These are phyloP conservation scores for Musa schizocarpa DNA, from an alignment of 176 grass and related monocot species.

Conservation along the genomic window DNA sequence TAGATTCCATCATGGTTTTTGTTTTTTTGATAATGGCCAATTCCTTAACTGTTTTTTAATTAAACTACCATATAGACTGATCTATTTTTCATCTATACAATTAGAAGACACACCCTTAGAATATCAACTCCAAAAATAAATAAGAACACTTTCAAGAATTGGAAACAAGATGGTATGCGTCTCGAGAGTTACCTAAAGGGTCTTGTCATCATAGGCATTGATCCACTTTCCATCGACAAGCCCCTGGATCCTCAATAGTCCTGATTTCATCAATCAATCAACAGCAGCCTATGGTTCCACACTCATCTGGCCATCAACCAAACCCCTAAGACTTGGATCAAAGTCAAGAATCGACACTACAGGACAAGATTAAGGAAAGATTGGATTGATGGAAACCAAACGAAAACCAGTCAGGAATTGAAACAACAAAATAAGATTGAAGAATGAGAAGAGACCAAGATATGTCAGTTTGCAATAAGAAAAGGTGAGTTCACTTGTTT, in stretches of 20 bases:
- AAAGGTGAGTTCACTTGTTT: too few species aligned
- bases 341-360: background rate
- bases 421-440: background rate
- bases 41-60: too few species aligned
- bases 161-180: too few species aligned
- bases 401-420: background rate
- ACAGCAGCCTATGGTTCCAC: slow-evolving; percentile 24
- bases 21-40: too few species aligned
- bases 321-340: background rate
- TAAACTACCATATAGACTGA: too few species aligned
- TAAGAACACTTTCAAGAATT: too few species aligned
- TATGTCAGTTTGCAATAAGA: background rate
- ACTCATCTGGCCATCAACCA: background rate
- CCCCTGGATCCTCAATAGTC: slow-evolving; percentile 57
- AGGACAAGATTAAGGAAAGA: background rate
- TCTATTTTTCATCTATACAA: too few species aligned
- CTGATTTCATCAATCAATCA: slow-evolving; percentile 43
- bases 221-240: slow-evolving; percentile 73
- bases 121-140: too few species aligned
- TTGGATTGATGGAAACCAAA: too few species aligned
- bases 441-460: background rate
- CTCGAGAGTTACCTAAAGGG: slow-evolving; percentile 36
- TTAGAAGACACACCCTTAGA: background rate
- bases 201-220: slow-evolving; percentile 77
- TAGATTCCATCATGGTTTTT: too few species aligned